Evolutionary conservation across 129 eudicot genomes (phyloP).

Genomic region (Flaveria ramosissima): DNA sequence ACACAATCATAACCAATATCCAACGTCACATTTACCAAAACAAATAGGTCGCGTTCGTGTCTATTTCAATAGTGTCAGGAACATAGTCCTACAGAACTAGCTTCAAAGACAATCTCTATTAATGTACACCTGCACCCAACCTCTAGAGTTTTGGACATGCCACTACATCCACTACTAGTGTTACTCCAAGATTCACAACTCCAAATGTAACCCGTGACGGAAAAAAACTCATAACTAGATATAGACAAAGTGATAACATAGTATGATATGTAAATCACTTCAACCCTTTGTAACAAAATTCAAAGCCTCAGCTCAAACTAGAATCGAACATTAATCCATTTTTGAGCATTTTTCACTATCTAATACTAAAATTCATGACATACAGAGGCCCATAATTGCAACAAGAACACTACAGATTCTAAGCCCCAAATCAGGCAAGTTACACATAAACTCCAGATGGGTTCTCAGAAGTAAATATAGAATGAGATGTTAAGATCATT

Average conservation of each 20-base stretch:
- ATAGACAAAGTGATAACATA: too few species aligned
- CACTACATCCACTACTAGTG: neutral
- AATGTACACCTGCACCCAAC: neutral
- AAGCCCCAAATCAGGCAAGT: neutral
- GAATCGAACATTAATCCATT: neutral
- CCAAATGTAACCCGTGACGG: neutral
- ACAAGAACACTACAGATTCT: constrained; percentile 5
- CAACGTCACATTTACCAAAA: neutral
- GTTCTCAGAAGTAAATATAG: neutral
- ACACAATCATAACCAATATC: neutral
- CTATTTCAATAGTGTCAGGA: neutral
- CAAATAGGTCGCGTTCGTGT: neutral
- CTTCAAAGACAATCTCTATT: neutral
- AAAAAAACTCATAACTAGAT: neutral
- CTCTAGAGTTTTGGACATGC: neutral
- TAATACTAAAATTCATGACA: neutral
- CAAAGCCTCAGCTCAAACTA: constrained; percentile 1
- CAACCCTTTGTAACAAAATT: neutral
- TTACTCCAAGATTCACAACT: neutral
- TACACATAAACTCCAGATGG: constrained; percentile 4
- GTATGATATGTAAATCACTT: neutral
- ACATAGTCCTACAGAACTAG: neutral
- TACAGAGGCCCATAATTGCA: neutral
- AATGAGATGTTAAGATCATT: neutral
- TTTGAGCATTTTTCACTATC: neutral